These are phyloP conservation scores for Monilinia laxa DNA, from an alignment of 2,329 filamentous ascomycete species.

Conservation along the genomic window DNA sequence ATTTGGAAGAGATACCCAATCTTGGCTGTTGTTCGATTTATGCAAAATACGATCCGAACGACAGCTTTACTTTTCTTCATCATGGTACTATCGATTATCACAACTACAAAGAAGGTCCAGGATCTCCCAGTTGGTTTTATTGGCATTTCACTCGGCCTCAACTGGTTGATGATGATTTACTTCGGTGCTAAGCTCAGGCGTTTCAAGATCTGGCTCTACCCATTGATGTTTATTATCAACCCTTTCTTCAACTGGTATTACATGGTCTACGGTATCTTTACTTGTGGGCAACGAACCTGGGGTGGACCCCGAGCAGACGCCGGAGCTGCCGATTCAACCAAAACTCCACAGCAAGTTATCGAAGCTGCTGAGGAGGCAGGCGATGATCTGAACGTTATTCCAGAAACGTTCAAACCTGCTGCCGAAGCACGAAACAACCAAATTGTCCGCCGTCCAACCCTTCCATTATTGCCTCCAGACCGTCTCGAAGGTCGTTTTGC, in stretches of 20 bases:
- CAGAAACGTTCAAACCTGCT: conserved; percentile 74
- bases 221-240: conserved; percentile 91
- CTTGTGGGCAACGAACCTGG: conserved; percentile 92
- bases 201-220: conserved; percentile 94
- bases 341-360: conserved; percentile 78
- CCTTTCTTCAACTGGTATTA: conserved; percentile 99
- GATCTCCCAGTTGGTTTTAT: conserved; percentile 92
- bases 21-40: conserved; percentile 81
- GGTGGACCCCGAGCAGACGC: conserved; percentile 90
- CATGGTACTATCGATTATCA: conserved; percentile 82
- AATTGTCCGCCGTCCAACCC: conserved; percentile 50
- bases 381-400: conserved; percentile 86
- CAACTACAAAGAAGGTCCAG: conserved; percentile 73
- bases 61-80: conserved; percentile 94
- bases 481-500: conserved; percentile 77
- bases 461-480: conserved; percentile 68
- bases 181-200: conserved; percentile 84
- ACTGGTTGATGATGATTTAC: conserved; percentile 95
- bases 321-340: conserved; percentile 71
- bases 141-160: conserved; percentile 84
- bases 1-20: conserved; percentile 90
- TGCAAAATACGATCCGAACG: conserved; percentile 94
- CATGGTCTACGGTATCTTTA: conserved; percentile 59
- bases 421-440: conserved; percentile 51
- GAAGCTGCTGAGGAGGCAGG: conserved; percentile 75